Evolutionary conservation across 2,329 filamentous ascomycete genomes (phyloP).

Genomic region (Kalmusia sp.): DNA sequence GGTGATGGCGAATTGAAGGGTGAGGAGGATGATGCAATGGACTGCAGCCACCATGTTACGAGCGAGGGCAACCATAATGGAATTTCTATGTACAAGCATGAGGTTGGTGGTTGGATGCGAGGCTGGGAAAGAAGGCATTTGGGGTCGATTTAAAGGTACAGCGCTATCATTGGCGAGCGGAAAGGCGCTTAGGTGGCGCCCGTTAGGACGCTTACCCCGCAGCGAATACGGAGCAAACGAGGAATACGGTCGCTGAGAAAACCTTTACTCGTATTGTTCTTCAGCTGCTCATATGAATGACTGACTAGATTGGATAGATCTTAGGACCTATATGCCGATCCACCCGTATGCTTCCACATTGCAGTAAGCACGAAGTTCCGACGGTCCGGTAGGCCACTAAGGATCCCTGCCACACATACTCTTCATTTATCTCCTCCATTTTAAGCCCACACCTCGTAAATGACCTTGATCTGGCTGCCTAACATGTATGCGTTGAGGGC

Average conservation of each 20-base stretch:
- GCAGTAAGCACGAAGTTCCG: not conserved
- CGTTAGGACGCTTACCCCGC: not conserved
- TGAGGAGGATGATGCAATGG: not conserved
- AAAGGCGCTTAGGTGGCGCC: constrained; percentile 5
- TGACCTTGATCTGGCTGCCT: too few relatives aligned
- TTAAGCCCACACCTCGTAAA: not conserved
- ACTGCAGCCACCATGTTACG: not conserved
- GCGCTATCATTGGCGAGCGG: constrained; percentile 1
- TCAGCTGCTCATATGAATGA: not conserved
- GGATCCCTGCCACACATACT: not conserved
- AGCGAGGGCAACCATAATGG: not conserved
- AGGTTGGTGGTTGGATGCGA: not conserved
- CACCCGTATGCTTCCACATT: not conserved
- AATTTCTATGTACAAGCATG: not conserved
- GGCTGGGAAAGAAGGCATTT: not conserved
- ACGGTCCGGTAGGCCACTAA: not conserved
- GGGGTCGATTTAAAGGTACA: constrained; percentile 10
- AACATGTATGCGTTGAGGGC: not conserved
- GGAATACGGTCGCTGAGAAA: not conserved
- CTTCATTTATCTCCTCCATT: not conserved
- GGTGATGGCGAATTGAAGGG: not conserved
- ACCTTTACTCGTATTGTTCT: not conserved
- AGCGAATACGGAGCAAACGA: not conserved
- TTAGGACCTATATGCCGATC: not conserved
- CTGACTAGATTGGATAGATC: not conserved